Percentiles rank a stretch among this genome's conserved stretches.
phyloP scores from a whole-genome alignment of 2,329 filamentous ascomycete genomes.

The Helminthosporium solani region DNA sequence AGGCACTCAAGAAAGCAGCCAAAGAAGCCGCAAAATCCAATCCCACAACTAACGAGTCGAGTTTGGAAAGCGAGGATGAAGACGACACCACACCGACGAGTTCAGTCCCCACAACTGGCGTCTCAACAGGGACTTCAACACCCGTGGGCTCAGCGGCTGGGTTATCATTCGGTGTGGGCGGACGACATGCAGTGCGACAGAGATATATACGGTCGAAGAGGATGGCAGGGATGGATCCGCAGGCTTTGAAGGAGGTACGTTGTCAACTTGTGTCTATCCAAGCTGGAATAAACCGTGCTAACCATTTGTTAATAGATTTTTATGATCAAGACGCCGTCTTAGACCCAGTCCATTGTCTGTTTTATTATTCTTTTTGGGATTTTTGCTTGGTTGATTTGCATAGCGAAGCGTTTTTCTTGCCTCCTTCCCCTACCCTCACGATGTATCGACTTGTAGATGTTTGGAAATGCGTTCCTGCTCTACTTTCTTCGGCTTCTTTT shows the following conservation, averaged over 20 bases:
- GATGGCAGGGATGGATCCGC: conserved; percentile 75
- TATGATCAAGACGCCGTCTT: conserved; percentile 40
- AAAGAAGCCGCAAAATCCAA: conserved; percentile 42
- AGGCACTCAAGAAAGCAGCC: conserved; percentile 49
- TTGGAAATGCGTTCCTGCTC: too few species aligned
- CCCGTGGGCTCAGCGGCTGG: conserved; percentile 49
- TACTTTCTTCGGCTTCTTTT: too few species aligned
- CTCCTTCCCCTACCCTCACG: too few species aligned
- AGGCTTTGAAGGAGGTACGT: conserved; percentile 79
- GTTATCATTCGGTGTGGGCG: conserved; percentile 46
- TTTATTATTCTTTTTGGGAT: too few species aligned
- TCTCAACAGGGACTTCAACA: conserved; percentile 49
- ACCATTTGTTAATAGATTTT: conserved; percentile 30
- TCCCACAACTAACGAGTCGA: conserved; percentile 22
- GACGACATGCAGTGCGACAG: conserved; percentile 72
- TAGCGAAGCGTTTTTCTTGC: conserved; percentile 36
- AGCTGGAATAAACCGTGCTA: too few species aligned
- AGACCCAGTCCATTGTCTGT: not conserved
- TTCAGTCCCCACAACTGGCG: conserved; percentile 43
- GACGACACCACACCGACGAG: conserved; percentile 26
- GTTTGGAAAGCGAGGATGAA: conserved; percentile 31
- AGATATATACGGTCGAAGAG: conserved; percentile 88
- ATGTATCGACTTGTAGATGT: too few species aligned
- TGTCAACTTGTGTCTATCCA: not conserved
- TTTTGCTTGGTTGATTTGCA: conserved; percentile 12